Base-by-base conservation (phyloP, 1,139 yeast species). In the Taphrina wiesneri region DNA sequence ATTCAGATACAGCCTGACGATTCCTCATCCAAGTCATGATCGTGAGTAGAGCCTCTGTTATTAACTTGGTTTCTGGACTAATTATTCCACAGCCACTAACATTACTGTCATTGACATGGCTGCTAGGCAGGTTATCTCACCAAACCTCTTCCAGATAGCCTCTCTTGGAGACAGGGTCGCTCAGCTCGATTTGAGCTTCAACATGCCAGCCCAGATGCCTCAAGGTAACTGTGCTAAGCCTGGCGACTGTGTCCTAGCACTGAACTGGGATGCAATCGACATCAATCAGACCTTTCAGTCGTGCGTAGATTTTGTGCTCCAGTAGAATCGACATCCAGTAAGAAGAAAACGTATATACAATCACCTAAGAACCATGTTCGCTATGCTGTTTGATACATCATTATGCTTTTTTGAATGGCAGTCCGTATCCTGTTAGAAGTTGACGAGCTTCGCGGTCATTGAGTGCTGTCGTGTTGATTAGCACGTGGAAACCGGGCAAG, bases 371-470 rank as follows among this genome's bases (percentile, higher is more conserved):
- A 32, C 36, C 36, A 15, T 46, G 30, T 28, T 46, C 52, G 52
- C 52, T 46, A 49, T 30, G 34, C 23, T 49, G 39, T 6, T 32
- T 49, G 54, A 2, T 7, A 39, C 17, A 2, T n/a, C n/a, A 26
- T 25, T 43, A 54, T n/a, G 59, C 59, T 19, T 51, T 49, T n/a
- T 60, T 63, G 80, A 93, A 90, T 64, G 97, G 96, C 69, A 93
- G 77, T 15, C 97, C 97, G 72, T 86, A 82, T 2, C 91, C 87
- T 75, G 96, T 88, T 69, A 93, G 79, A 72, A 93, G 81, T 30
- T 88, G 85, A 76, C 96, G 85, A n/a, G 98, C 98, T 73, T 90
- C 96, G 49, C 86, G 85, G 75, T 92, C 97, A 32, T 91, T 87
- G 77, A 90, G 91, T 9, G 98, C 97, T 57, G 90, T 79, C 34